Percentiles rank a stretch among this genome's conserved stretches.
Conservation (phyloP, 345 rosid genomes). For the Gossypium mustelinum region DNA sequence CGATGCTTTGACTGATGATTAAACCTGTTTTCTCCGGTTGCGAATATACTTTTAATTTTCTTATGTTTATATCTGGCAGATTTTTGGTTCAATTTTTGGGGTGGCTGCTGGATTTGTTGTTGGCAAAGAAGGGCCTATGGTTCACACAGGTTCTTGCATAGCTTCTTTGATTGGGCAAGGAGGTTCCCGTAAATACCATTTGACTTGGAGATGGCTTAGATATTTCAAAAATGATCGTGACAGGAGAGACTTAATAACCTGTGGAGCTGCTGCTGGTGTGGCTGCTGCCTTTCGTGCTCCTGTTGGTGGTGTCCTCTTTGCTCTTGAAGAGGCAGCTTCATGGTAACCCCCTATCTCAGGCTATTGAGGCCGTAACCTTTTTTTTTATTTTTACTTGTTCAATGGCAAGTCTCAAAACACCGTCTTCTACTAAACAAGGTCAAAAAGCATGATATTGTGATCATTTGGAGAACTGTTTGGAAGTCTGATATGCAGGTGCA, state of each 20-base stretch:
- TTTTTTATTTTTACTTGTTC: background rate
- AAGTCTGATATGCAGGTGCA: background rate
- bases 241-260: slow-evolving; percentile 48
- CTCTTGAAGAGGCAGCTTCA: slow-evolving; percentile 56
- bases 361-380: background rate
- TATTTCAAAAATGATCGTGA: slow-evolving; percentile 50
- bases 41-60: background rate
- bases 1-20: background rate
- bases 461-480: background rate
- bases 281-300: slow-evolving; percentile 93
- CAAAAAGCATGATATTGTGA: background rate
- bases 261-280: slow-evolving; percentile 52
- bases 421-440: background rate
- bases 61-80: slow-evolving; percentile 25
- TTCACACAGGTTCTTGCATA: slow-evolving; percentile 48
- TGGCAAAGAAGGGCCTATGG: slow-evolving; percentile 56
- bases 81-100: slow-evolving; percentile 37
- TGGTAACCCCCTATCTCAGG: slow-evolving; percentile 26
- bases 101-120: slow-evolving; percentile 46
- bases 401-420: background rate
- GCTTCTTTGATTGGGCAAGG: slow-evolving; percentile 49
- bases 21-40: background rate
- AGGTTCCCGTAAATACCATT: slow-evolving; percentile 44
- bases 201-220: slow-evolving; percentile 49
- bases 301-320: slow-evolving; percentile 93